Conservation (phyloP, 768 basidiomycete genomes). For the Neoboletus brunneissimus region DNA sequence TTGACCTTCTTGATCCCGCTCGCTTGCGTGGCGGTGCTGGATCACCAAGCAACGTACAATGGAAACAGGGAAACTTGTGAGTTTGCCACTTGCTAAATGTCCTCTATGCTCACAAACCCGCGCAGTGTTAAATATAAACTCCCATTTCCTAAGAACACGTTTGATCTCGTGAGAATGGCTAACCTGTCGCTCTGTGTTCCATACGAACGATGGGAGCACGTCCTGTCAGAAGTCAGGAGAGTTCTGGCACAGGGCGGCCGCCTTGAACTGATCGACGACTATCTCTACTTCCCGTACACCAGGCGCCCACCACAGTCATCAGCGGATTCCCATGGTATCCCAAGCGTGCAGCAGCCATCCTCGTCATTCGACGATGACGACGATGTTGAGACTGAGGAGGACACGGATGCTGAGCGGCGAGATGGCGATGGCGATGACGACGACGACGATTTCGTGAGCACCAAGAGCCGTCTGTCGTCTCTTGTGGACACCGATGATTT, state of each 20-base stretch:
- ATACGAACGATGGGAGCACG: conserved; percentile 51
- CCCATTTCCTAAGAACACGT: conserved; percentile 60
- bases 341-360: conserved; percentile 1
- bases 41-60: conserved; percentile 41
- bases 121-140: conserved; percentile 51
- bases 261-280: conserved; percentile 74
- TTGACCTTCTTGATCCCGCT: conserved; percentile 54
- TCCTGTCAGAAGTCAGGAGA: conserved; percentile 60
- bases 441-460: conserved; percentile 32
- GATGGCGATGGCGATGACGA: conserved; percentile 16
- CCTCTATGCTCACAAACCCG: conserved; percentile 12
- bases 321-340: not conserved
- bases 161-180: conserved; percentile 74
- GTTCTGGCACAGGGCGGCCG: conserved; percentile 60
- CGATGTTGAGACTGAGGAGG: conserved; percentile 17
- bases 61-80: conserved; percentile 68
- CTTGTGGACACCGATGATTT: conserved; percentile 19
- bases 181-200: conserved; percentile 65
- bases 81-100: conserved; percentile 25
- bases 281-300: conserved; percentile 61
- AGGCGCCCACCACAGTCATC: conserved; percentile 23
- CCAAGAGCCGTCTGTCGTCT: conserved; percentile 30
- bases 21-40: conserved; percentile 35
- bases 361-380: conserved; percentile 25
- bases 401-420: conserved; percentile 16